Evolutionary conservation across 805 yeast species (phyloP).

Genomic region (Naumovozyma castellii): DNA sequence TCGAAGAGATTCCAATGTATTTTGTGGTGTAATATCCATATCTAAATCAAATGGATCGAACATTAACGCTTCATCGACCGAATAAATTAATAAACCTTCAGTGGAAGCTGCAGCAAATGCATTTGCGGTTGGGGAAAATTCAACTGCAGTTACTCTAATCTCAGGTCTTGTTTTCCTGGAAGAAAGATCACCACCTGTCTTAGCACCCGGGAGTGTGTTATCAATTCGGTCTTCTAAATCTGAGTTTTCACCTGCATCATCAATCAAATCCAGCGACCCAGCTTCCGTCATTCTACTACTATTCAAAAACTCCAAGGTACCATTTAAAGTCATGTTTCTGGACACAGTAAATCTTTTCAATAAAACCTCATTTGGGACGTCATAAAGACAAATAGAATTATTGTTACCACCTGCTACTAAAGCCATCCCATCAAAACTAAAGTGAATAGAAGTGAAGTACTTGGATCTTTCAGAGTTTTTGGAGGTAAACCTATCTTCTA

Average conservation of each 20-base stretch:
- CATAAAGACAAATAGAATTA: conserved; percentile 84
- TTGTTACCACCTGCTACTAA: conserved; percentile 91
- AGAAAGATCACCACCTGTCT: conserved; percentile 68
- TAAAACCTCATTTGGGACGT: conserved; percentile 77
- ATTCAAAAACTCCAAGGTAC: conserved; percentile 71
- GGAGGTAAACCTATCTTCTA: conserved; percentile 73
- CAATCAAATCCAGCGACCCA: conserved; percentile 74
- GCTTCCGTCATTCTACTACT: conserved; percentile 80
- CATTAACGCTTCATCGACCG: conserved; percentile 61
- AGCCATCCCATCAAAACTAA: conserved; percentile 82
- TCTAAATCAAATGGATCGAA: conserved; percentile 96
- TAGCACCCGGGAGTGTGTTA: conserved; percentile 74
- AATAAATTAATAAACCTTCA: conserved; percentile 77
- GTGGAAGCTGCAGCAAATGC: conserved; percentile 94
- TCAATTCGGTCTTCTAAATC: conserved; percentile 79
- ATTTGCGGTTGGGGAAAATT: conserved; percentile 81
- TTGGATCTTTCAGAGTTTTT: conserved; percentile 77
- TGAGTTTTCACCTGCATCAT: conserved; percentile 75
- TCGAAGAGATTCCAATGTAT: conserved; percentile 50
- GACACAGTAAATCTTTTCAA: conserved; percentile 77
- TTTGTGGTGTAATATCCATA: conserved; percentile 79
- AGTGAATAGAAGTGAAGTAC: conserved; percentile 69
- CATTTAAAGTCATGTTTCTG: conserved; percentile 81
- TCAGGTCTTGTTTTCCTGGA: conserved; percentile 69
- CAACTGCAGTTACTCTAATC: conserved; percentile 66